Evolutionary conservation across 2,329 filamentous ascomycete species (phyloP), one percentile per base, ranked within the genome.

Genomic region (Annulohypoxylon truncatum): DNA sequence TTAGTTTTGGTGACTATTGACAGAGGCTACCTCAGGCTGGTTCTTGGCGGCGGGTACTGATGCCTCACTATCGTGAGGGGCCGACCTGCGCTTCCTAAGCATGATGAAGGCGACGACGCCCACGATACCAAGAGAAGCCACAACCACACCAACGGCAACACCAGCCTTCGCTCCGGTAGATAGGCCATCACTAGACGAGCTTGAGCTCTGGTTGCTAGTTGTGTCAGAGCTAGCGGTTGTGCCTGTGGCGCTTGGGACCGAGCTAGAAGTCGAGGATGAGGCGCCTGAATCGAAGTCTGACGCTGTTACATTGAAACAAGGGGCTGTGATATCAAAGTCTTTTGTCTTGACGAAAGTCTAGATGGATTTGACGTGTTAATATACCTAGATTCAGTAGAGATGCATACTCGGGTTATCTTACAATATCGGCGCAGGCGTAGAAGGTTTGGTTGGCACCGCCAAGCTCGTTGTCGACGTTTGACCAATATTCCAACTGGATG

Each of bases 241-340:
- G 18, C 58, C 48, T 6, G 70, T 69, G 28, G 68, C 54, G 33
- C 60, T 68, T 18, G 72, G 53, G 8, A 33, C 52, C 4, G 72
- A 57, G 13, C 68, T 70, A 22, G 70, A 61, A 40, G 70, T 71
- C 8, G 74, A 69, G 20, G 74, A 67, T n/a, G 53, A 57, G 33
- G 61, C 62, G 1, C 72, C 72, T 2, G 70, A 57, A 35, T 74
- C 69, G 66, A 79, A 78, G 35, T 74, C 75, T 13, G 68, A 63
- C 22, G 72, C 63, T 1, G 77, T 80, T 20, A 78, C 76, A 68
- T 80, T 80, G 74, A 80, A 80, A 72, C 78, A 80, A n/a, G 77
- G 77, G 6, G 76, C 71, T 15, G 70, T 65, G 6, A 68, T 52
- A 3, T 61, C 69, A 61, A 80, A 77, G 44, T 75, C 69, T 26